Evolutionary conservation across 495 filamentous ascomycete genomes (phyloP), one percentile per base, ranked within the genome.

Genomic region (Bacidia gigantensis): DNA sequence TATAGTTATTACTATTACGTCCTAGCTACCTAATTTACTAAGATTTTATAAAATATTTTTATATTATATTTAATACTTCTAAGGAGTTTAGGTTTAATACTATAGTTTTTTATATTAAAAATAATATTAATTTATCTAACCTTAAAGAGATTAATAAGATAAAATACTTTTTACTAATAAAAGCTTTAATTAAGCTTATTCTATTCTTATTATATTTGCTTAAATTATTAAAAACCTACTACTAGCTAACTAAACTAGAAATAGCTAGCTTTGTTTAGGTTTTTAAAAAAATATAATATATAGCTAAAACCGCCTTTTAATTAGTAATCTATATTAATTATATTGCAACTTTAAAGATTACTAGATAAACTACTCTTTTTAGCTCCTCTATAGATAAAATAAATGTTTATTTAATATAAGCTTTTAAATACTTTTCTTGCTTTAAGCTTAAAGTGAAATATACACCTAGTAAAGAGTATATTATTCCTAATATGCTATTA

Each of bases 61-160:
- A 51, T 45, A 46, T 52, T 14, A 12, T 48, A 22, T 32, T 56
- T 7, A 35, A 56, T 59, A 52, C 35, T 40, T 56, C 17, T 23
- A 55, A 52, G 21, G 3, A 23, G n/a, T 46, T 24, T 25, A 17
- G 32, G 9, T 53, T 58, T 49, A 44, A 17, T 9, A 17, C 20
- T 32, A 55, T 56, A 48, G 38, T 56, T 11, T 59, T 46, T 49
- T 54, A 58, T 54, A 21, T 46, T 12, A 29, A 32, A 32, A 35
- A 54, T 32, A 43, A 41, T 32, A 50, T 23, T 3, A 41, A 26
- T 24, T 12, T 24, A 21, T 32, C 14, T 20, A 26, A 35, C 14
- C 29, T 14, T 7, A 35, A 35, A 14, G 29, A 35, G 14, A 5
- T 35, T 35, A n/a, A n/a, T n/a, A n/a, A n/a, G n/a, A 14, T 35